phyloP scores from a whole-genome alignment of 306 rosid genomes.

The Mimosa bimucronata region DNA sequence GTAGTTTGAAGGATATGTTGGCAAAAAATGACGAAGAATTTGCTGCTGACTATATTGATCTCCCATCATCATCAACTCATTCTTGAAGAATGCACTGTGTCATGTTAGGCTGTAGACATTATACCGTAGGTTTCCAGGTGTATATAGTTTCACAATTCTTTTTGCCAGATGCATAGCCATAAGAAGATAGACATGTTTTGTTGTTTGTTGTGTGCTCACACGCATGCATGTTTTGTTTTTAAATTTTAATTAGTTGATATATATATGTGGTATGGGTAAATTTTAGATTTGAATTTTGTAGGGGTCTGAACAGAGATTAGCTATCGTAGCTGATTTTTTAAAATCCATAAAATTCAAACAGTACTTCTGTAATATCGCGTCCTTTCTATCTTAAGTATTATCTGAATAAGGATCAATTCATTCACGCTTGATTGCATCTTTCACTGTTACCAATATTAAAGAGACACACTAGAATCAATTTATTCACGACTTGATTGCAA shows the following conservation, averaged over 20 bases:
- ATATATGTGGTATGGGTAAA: not conserved
- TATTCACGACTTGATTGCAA: no score
- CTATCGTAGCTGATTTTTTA: not conserved
- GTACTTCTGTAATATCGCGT: not conserved
- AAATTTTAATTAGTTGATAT: no score
- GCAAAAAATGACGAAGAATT: slow-evolving; percentile 86
- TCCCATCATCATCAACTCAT: not conserved
- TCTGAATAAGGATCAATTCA: not conserved
- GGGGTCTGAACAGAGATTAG: not conserved
- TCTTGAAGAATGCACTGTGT: not conserved
- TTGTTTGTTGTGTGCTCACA: not conserved
- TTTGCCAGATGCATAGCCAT: not conserved
- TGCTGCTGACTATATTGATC: slow-evolving; percentile 57
- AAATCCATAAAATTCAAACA: not conserved
- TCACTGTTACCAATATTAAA: no score
- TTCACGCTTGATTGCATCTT: no score
- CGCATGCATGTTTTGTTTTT: not conserved
- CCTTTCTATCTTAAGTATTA: no score
- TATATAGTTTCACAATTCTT: not conserved
- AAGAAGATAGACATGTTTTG: not conserved
- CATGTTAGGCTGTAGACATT: not conserved
- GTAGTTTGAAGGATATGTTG: slow-evolving; percentile 80
- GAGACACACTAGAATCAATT: no score
- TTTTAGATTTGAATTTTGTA: not conserved
- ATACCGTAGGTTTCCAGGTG: not conserved